Base-by-base conservation (phyloP, 2,329 filamentous ascomycete species). In the Trichoderma cornu-damae region DNA sequence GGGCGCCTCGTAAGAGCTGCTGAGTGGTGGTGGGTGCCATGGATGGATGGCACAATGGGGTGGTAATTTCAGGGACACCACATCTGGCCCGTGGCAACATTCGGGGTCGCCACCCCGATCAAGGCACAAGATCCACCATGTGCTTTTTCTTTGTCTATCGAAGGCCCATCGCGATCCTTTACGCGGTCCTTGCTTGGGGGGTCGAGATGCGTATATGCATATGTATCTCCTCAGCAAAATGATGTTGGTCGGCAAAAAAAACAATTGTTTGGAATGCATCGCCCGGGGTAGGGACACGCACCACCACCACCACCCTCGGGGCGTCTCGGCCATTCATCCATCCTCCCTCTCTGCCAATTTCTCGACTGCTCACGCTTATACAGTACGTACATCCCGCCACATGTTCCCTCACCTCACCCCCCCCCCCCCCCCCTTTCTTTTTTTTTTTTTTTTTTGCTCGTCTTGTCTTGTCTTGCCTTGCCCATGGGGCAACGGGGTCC, bases 51-150 rank as follows among this genome's bases (percentile, higher is more conserved):
- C n/a, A n/a, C n/a, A 18, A 48, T 48, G 42, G 51, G n/a, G 51
- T 55, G 32, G 51, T 55, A 55, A 30, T 55, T 55, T 47, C 51
- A 55, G 51, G 51, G 51, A 55, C 51, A 47, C 50, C 50, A 44
- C 50, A 53, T 44, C 50, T 53, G 28, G 50, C 30, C n/a, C n/a
- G n/a, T 28, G 28, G 28, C 28, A 24, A 55, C 51, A 28, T 30
- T 4, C 40, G 22, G 42, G 51, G 42, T 55, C 42, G 51, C 30
- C 32, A 47, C 42, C 42, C 32, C 32, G 42, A 47, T 47, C 32
- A 47, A 47, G 42, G 42, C 30, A 28, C 42, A 28, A 37, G 42
- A 46, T 55, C 51, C 51, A 55, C 42, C 42, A 7, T 30, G 16
- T 8, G 24, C 22, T 47, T 30, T 30, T 6, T 30, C 11, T 20